Base-by-base conservation (phyloP, 768 basidiomycete genomes). In the Tubosaeta sp. region DNA sequence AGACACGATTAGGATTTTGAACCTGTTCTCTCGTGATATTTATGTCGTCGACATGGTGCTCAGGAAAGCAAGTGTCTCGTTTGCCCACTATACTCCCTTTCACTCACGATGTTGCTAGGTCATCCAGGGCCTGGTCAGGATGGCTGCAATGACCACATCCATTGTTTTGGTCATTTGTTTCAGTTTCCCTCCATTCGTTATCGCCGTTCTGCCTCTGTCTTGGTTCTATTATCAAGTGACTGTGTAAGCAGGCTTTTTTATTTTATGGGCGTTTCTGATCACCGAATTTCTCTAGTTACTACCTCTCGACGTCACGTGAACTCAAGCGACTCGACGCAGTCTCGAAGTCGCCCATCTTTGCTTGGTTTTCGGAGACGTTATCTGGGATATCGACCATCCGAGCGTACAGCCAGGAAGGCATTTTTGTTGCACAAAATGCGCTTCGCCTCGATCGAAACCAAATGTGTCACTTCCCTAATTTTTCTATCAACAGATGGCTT, bases 261-360 rank as follows among this genome's bases (percentile, higher is more conserved):
- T 34, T 10, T 18, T 48, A 14, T 25, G 18, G 41, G 1, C 13
- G 2, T 34, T 25, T 41, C 52, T 43, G 42, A 53, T 22, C 30
- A 6, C 30, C 6, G 16, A 16, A 27, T 12, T 41, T 42, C 21
- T 29, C 2, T 58, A 92, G 90, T 40, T 95, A 95, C 67, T 94
- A 94, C 65, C 79, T 94, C 8, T 76, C 87, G 4, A 92, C 90
- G 0, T 90, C 87, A 1, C 83, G 92, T 24, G 91, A 94, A 66
- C 76, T 94, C 25, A 93, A 94, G 66, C 87, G 91, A 13, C 75
- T 94, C 13, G 91, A 94, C 57, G 87, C 92, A 1, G 86, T 91
- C 24, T 90, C 90, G 4, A 84, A 89, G 35, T 91, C 90, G 0
- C 94, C 94, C 2, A 91, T 98, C 51, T 94, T 95, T 67, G 86